Evolutionary conservation across 169 alveolate genomes (phyloP).

Genomic region (Plasmodium blacklocki): DNA sequence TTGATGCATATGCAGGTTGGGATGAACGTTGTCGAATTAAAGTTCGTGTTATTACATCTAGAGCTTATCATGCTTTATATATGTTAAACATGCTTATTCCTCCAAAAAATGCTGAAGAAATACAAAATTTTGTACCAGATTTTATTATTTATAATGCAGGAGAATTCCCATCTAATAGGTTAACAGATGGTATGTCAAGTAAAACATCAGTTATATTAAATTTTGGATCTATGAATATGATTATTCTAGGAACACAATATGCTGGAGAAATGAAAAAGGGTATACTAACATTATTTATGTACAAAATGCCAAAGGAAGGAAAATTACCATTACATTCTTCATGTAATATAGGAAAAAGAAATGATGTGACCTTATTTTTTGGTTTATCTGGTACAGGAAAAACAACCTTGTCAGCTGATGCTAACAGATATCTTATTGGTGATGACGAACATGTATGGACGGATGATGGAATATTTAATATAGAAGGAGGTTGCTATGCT

Average conservation of each 20-base stretch:
- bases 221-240: constrained; percentile 92
- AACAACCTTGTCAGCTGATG: constrained; percentile 97
- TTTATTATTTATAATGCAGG: constrained; percentile 96
- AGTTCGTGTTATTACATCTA: constrained; percentile 90
- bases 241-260: constrained; percentile 96
- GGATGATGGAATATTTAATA: constrained; percentile 95
- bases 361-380: constrained; percentile 95
- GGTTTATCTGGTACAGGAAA: constrained; percentile 99
- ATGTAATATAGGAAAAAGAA: constrained; percentile 94
- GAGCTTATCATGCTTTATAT: constrained; percentile 98
- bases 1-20: constrained; percentile 99
- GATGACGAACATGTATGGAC: constrained; percentile 99
- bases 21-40: constrained; percentile 92
- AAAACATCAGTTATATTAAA: constrained; percentile 93
- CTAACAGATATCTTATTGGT: constrained; percentile 94
- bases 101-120: constrained; percentile 89
- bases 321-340: constrained; percentile 97
- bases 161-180: constrained; percentile 92
- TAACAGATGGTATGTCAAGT: constrained; percentile 88
- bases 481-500: constrained; percentile 99
- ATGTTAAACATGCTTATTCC: constrained; percentile 97
- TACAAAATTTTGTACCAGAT: constrained; percentile 90
- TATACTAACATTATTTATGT: constrained; percentile 93
- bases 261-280: constrained; percentile 99
- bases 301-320: constrained; percentile 92